These are phyloP conservation scores for Phytophthora macrochlamydospora DNA, from an alignment of 352 stramenopile species.

Conservation along the genomic window DNA sequence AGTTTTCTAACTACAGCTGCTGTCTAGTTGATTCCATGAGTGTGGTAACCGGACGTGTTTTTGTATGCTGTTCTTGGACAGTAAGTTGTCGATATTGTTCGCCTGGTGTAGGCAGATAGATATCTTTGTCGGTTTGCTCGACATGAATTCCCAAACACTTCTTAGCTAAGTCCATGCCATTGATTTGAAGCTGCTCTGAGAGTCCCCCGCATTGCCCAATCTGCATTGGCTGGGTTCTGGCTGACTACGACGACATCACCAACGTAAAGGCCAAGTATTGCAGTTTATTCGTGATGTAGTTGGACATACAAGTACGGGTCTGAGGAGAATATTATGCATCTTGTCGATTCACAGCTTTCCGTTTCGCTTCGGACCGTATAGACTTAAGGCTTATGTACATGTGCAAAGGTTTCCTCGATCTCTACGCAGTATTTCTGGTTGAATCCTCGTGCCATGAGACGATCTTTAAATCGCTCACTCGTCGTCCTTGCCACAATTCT, in stretches of 20 bases:
- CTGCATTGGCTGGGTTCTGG: constrained; percentile 1
- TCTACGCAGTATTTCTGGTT: constrained; percentile 1
- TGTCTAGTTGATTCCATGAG: not conserved
- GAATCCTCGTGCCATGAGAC: constrained; percentile 6
- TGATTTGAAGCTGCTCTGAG: not conserved
- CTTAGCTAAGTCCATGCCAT: not conserved
- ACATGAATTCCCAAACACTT: constrained; percentile 10
- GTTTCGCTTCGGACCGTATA: constrained; percentile 11
- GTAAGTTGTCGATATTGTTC: not conserved
- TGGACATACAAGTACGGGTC: constrained; percentile 12
- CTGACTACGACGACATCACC: constrained; percentile 8
- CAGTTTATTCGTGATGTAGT: not conserved
- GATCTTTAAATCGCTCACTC: not conserved
- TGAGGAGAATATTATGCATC: not conserved
- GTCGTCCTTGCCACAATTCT: too few species aligned
- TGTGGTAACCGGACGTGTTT: not conserved
- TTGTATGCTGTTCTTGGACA: not conserved
- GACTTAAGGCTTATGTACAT: not conserved
- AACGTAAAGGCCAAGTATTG: constrained; percentile 9
- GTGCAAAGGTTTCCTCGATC: constrained; percentile 5
- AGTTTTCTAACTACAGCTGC: not conserved
- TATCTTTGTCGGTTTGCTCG: not conserved
- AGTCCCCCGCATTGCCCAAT: constrained; percentile 7
- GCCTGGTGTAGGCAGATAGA: not conserved
- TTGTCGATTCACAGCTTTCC: constrained; percentile 12